These are phyloP conservation scores for Halophytophthora batemanensis DNA, from an alignment of 352 stramenopile species.

Conservation along the genomic window DNA sequence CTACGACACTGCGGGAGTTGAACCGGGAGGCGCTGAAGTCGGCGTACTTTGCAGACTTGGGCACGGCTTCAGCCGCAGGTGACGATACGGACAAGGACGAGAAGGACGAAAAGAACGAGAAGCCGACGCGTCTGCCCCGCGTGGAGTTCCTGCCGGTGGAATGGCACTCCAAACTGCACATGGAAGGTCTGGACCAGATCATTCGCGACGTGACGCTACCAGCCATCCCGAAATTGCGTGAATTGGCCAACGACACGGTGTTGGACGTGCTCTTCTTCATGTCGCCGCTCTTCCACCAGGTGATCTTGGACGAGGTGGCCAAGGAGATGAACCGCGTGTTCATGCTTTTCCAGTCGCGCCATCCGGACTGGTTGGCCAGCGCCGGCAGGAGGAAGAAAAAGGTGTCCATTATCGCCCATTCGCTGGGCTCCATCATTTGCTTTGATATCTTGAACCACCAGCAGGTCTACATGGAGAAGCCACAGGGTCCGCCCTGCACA, in stretches of 20 bases:
- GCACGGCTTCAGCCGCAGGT: slow-evolving; percentile 11
- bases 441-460: slow-evolving; percentile 90
- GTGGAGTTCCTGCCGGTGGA: slow-evolving; percentile 85
- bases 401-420: slow-evolving; percentile 87
- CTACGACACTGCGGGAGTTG: slow-evolving; percentile 58
- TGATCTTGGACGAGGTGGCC: slow-evolving; percentile 90
- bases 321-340: slow-evolving; percentile 91
- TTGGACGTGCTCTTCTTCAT: slow-evolving; percentile 93
- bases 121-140: slow-evolving; percentile 17
- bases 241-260: slow-evolving; percentile 92
- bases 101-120: slow-evolving; percentile 7
- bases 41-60: slow-evolving; percentile 62
- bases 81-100: slow-evolving; percentile 11
- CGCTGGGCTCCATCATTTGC: slow-evolving; percentile 88
- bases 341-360: slow-evolving; percentile 61
- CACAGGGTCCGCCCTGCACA: slow-evolving; percentile 21
- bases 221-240: slow-evolving; percentile 88
- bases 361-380: slow-evolving; percentile 38
- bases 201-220: slow-evolving; percentile 77
- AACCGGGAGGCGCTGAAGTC: slow-evolving; percentile 66
- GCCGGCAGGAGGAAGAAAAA: slow-evolving; percentile 47
- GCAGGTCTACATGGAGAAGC: slow-evolving; percentile 35
- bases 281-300: slow-evolving; percentile 89
- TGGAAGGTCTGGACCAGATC: slow-evolving; percentile 63
- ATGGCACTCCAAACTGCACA: slow-evolving; percentile 85